Conservation (phyloP, 495 filamentous ascomycete species). For the Ramalina peruviana region DNA sequence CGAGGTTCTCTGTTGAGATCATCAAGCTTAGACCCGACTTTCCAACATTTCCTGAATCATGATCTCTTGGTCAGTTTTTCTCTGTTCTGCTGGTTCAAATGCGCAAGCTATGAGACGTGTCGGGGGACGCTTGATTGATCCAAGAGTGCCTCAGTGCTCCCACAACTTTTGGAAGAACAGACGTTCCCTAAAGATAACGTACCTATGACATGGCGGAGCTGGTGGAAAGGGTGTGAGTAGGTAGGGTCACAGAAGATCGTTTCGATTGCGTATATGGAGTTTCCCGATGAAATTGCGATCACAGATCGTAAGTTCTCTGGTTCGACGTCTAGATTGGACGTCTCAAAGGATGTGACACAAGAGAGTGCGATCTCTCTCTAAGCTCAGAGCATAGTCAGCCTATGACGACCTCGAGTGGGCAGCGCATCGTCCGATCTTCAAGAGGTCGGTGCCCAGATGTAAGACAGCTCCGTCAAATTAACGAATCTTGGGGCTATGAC, state of each 20-base stretch:
- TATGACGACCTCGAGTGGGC: background rate
- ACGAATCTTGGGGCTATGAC: no score
- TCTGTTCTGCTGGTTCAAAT: no score
- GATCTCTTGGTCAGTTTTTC: no score
- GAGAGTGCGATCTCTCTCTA: constrained; percentile 1
- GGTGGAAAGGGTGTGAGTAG: background rate
- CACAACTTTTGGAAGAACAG: no score
- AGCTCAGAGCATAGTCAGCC: background rate
- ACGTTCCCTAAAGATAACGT: background rate
- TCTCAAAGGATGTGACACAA: constrained; percentile 10
- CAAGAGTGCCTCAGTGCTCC: no score
- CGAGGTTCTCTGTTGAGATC: constrained; percentile 7
- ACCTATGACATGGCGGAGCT: background rate
- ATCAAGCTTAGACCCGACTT: constrained; percentile 12
- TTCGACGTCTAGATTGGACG: constrained; percentile 5
- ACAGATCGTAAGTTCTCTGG: constrained; percentile 1
- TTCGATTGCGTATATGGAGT: constrained; percentile 12
- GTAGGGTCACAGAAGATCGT: constrained; percentile 11
- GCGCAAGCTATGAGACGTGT: no score
- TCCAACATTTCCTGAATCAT: constrained; percentile 8
- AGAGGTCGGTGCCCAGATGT: no score
- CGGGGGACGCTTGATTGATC: no score
- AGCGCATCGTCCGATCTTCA: no score
- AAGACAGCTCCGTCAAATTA: no score
- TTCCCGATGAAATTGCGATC: constrained; percentile 9